phyloP scores from a whole-genome alignment of 1,284 basidiomycete species.

The Coniferiporia weirii region DNA sequence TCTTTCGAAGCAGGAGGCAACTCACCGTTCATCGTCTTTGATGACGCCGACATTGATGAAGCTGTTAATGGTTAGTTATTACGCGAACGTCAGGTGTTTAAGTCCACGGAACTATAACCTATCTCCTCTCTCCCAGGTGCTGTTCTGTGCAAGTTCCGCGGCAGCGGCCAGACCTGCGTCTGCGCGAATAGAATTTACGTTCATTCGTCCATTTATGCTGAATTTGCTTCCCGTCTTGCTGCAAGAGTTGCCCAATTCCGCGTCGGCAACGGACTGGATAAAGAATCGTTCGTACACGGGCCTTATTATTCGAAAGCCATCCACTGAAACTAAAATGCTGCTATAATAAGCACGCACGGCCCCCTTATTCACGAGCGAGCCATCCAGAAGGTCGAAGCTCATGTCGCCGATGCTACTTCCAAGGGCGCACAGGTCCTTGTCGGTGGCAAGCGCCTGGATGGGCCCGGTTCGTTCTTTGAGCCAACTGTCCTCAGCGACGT shows the following conservation, averaged over 20 bases:
- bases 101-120: neutral
- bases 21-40: conserved; percentile 93
- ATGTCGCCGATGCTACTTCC: conserved; percentile 81
- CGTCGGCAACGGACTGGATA: conserved; percentile 84
- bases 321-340: neutral
- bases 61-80: conserved; percentile 71
- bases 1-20: conserved; percentile 89
- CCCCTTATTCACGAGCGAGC: conserved; percentile 89
- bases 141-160: conserved; percentile 88
- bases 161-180: conserved; percentile 87
- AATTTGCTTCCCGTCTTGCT: conserved; percentile 78
- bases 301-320: neutral
- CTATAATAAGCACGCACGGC: conserved; percentile 64
- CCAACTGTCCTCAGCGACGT: conserved; percentile 92
- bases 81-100: neutral
- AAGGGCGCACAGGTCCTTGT: conserved; percentile 85
- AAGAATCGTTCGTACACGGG: conserved; percentile 53
- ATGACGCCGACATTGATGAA: conserved; percentile 90
- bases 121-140: conserved; percentile 45
- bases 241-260: conserved; percentile 88
- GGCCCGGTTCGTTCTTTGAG: conserved; percentile 59
- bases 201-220: conserved; percentile 79
- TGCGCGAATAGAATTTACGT: conserved; percentile 86
- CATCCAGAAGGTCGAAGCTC: conserved; percentile 80
- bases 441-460: conserved; percentile 67